phyloP scores from a whole-genome alignment of 306 rosid species.

The Corylus heterophylla region DNA sequence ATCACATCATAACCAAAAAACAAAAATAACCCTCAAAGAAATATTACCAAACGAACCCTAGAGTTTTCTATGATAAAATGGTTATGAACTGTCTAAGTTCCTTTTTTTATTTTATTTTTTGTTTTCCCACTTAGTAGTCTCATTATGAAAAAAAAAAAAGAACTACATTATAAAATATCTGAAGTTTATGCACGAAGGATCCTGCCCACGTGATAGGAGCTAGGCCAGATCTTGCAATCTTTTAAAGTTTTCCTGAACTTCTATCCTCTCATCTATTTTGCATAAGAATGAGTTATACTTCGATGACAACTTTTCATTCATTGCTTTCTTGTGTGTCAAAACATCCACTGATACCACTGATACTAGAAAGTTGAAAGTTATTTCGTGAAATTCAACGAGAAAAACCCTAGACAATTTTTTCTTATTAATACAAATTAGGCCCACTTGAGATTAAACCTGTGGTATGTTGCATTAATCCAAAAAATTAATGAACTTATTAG shows the following conservation, averaged over 20 bases:
- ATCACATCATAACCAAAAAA: too few species aligned
- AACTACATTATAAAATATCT: not conserved
- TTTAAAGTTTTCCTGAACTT: not conserved
- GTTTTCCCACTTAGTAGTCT: not conserved
- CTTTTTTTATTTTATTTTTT: not conserved
- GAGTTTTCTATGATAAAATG: not conserved
- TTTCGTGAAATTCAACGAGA: not conserved
- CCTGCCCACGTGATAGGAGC: not conserved
- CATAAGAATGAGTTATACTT: not conserved
- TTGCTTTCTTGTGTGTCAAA: not conserved
- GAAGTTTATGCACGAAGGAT: not conserved
- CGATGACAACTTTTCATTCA: not conserved
- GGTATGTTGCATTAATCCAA: not conserved
- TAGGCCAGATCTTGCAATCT: too few species aligned
- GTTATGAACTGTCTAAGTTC: not conserved
- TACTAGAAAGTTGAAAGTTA: conserved; percentile 1
- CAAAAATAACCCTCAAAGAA: too few species aligned
- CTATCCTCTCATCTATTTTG: not conserved
- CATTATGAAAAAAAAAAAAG: not conserved
- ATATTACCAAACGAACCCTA: too few species aligned
- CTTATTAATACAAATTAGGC: not conserved
- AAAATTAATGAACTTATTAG: not conserved
- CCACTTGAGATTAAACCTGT: not conserved
- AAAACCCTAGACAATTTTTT: not conserved
- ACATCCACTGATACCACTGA: not conserved